Percentiles rank a stretch among this genome's conserved stretches.
Conservation (phyloP, 371 early-diverging fungal species). For the Rozella allomycis region DNA sequence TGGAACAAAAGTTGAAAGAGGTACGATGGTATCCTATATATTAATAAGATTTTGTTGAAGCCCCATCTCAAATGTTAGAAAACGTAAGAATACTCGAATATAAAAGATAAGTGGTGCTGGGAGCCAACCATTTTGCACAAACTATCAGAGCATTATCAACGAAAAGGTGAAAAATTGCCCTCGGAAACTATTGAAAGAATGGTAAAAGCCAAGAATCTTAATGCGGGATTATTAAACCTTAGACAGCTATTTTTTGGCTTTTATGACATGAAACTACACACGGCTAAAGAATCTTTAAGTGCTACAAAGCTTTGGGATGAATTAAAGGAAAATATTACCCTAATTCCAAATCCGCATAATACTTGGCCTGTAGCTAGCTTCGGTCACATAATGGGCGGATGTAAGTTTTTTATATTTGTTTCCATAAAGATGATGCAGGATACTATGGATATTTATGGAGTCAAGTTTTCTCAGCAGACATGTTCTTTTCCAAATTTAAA, state of each 20-base stretch:
- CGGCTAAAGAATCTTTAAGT: constrained; percentile 20
- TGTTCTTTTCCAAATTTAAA: constrained; percentile 52
- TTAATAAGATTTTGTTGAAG: constrained; percentile 90
- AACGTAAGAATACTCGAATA: too few species aligned
- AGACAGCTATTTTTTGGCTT: constrained; percentile 51
- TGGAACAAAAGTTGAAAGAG: constrained; percentile 47
- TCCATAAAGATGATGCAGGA: constrained; percentile 21
- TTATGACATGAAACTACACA: constrained; percentile 50
- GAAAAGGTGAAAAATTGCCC: constrained; percentile 35
- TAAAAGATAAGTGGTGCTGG: constrained; percentile 74
- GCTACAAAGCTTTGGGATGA: constrained; percentile 30
- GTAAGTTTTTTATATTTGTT: constrained; percentile 2
- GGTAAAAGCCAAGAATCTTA: constrained; percentile 44
- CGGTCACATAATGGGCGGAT: constrained; percentile 65
- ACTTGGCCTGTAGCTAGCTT: constrained; percentile 19
- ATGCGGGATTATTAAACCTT: constrained; percentile 42
- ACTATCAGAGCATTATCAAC: constrained; percentile 42
- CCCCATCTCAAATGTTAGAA: constrained; percentile 64
- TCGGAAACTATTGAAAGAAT: constrained; percentile 42
- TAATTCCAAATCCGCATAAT: constrained; percentile 26
- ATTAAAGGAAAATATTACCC: constrained; percentile 37
- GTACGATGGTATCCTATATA: too few species aligned
- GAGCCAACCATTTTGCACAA: constrained; percentile 39
- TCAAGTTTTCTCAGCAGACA: constrained; percentile 61
- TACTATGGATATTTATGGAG: constrained; percentile 43